Evolutionary conservation across 495 filamentous ascomycete genomes (phyloP).

Genomic region (Oidiodendron maius): DNA sequence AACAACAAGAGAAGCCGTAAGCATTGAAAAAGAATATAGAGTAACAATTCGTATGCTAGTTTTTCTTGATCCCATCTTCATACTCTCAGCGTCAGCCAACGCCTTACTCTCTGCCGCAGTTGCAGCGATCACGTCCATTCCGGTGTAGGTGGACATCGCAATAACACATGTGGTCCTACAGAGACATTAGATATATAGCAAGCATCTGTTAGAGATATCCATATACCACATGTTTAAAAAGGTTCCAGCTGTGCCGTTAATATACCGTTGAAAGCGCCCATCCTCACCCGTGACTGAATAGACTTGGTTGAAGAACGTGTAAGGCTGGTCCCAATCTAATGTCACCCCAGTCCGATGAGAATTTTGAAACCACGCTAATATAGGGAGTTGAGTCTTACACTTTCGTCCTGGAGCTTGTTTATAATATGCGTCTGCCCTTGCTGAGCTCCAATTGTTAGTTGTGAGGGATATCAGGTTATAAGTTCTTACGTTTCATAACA

Average conservation of each 20-base stretch:
- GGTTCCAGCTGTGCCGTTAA: constrained; percentile 20
- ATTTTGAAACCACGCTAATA: too few species aligned
- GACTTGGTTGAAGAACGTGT: constrained; percentile 29
- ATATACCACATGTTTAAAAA: constrained; percentile 29
- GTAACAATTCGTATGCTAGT: constrained; percentile 38
- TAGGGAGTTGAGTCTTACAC: too few species aligned
- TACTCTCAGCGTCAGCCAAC: constrained; percentile 36
- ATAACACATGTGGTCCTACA: constrained; percentile 35
- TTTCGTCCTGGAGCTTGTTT: constrained; percentile 24
- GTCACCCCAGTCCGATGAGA: too few species aligned
- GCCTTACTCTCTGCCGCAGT: constrained; percentile 42
- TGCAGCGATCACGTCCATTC: constrained; percentile 36
- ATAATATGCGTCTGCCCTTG: constrained; percentile 28
- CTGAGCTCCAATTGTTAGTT: constrained; percentile 14
- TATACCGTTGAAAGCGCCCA: constrained; percentile 15
- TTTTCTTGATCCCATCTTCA: constrained; percentile 45
- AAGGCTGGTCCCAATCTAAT: constrained; percentile 32
- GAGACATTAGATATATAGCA: not conserved
- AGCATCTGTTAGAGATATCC: too few species aligned
- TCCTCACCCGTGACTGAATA: constrained; percentile 25
- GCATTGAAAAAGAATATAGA: constrained; percentile 35
- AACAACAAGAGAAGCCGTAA: constrained; percentile 38
- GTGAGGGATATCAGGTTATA: not conserved
- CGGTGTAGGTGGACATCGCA: constrained; percentile 41
- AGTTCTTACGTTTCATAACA: constrained; percentile 25